These are phyloP conservation scores for Picochlorum sp. DNA, from an alignment of 139 green algal genomes.

Conservation along the genomic window DNA sequence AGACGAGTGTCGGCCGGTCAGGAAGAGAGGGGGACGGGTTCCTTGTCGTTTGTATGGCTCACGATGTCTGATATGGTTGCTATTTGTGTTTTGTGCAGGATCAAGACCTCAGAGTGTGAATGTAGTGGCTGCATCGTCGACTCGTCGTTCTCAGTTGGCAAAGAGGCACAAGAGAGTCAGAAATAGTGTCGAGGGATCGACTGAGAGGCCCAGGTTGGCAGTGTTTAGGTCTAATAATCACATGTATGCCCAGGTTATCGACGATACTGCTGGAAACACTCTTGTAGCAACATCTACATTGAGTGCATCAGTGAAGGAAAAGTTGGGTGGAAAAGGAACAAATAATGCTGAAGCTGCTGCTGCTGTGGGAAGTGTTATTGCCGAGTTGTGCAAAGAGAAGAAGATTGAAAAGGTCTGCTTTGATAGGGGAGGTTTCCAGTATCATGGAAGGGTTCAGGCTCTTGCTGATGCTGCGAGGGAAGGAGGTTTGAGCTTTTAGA, in stretches of 20 bases:
- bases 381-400: constrained; percentile 68
- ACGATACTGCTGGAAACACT: constrained; percentile 74
- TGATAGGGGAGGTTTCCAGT: constrained; percentile 88
- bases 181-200: constrained; percentile 69
- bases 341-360: constrained; percentile 57
- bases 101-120: constrained; percentile 3
- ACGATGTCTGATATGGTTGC: too few species aligned
- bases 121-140: constrained; percentile 16
- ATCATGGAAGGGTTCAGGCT: constrained; percentile 90
- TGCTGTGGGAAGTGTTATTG: constrained; percentile 83
- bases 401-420: constrained; percentile 86
- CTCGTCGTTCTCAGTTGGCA: constrained; percentile 25
- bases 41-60: too few species aligned
- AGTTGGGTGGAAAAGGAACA: constrained; percentile 32
- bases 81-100: neutral
- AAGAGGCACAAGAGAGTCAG: constrained; percentile 55
- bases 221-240: constrained; percentile 95
- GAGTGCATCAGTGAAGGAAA: constrained; percentile 49
- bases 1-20: too few species aligned
- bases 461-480: constrained; percentile 83
- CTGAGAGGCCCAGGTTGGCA: constrained; percentile 81
- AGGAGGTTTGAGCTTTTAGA: constrained; percentile 80
- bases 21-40: too few species aligned
- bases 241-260: constrained; percentile 97
- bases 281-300: constrained; percentile 74